Percentiles rank a stretch among this genome's conserved stretches.
Conservation (phyloP, 1,284 basidiomycete species). For the Fomitopsis betulina region DNA sequence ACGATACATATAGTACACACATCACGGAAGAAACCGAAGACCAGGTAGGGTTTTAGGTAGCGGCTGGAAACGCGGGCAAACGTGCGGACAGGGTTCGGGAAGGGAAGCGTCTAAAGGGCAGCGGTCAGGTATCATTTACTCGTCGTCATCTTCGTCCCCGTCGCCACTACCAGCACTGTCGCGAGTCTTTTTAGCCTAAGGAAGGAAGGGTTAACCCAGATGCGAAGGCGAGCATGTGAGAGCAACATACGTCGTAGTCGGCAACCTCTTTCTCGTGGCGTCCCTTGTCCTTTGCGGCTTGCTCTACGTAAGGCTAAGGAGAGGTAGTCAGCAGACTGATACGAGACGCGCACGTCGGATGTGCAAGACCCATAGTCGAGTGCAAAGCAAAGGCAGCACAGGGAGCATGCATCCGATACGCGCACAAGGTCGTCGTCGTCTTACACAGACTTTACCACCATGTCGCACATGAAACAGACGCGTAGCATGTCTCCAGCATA, state of each 20-base stretch:
- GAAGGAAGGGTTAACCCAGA: slow-evolving; percentile 10
- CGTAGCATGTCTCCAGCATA: too few relatives aligned
- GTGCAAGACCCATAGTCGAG: too few relatives aligned
- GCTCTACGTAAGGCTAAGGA: slow-evolving; percentile 85
- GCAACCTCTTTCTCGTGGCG: slow-evolving; percentile 82
- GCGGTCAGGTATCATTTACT: not conserved
- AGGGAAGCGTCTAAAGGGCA: slow-evolving; percentile 3
- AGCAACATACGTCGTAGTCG: slow-evolving; percentile 57
- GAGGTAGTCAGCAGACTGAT: not conserved
- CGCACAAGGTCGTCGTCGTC: too few relatives aligned
- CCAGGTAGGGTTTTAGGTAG: not conserved
- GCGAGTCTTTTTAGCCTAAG: slow-evolving; percentile 40
- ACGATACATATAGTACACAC: slow-evolving; percentile 9
- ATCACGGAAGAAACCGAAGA: not conserved
- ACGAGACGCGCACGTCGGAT: too few relatives aligned
- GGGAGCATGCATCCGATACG: not conserved
- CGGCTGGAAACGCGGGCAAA: not conserved
- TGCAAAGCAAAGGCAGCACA: too few relatives aligned
- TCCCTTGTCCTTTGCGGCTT: slow-evolving; percentile 83
- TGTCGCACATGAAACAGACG: too few relatives aligned
- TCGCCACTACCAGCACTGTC: slow-evolving; percentile 48
- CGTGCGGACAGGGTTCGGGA: slow-evolving; percentile 13
- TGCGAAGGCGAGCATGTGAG: slow-evolving; percentile 6
- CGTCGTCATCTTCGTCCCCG: slow-evolving; percentile 42
- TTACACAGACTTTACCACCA: too few relatives aligned